Conservation (phyloP, 192 early-diverging fungal species). For the Paraglomus occultum region DNA sequence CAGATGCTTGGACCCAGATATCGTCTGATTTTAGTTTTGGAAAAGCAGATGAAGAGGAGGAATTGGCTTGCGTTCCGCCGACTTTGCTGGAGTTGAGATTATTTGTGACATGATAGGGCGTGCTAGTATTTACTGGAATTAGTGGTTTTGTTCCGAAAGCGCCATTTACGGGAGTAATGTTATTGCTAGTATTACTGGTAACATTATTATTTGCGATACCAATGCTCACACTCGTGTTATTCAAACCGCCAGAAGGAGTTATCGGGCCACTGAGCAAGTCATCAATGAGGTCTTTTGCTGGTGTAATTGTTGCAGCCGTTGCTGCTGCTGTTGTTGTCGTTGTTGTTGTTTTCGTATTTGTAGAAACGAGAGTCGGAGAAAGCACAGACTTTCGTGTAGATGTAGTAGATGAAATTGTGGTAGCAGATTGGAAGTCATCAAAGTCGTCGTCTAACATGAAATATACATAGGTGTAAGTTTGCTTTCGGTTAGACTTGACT, state of each 20-base stretch:
- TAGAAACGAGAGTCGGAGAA: constrained; percentile 34
- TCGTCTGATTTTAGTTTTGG: constrained; percentile 46
- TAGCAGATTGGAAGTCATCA: constrained; percentile 34
- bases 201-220: not conserved
- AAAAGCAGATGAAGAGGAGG: constrained; percentile 13
- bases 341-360: constrained; percentile 40
- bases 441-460: constrained; percentile 34
- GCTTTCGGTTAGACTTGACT: not conserved
- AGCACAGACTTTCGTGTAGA: constrained; percentile 34
- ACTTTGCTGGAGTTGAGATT: not conserved
- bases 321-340: constrained; percentile 24
- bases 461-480: not conserved
- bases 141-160: constrained; percentile 20
- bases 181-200: not conserved
- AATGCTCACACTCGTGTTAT: no score
- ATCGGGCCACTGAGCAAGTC: constrained; percentile 11
- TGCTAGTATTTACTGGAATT: not conserved
- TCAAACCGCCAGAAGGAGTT: no score
- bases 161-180: constrained; percentile 1
- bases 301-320: constrained; percentile 14
- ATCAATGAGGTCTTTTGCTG: constrained; percentile 28
- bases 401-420: constrained; percentile 27
- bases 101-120: constrained; percentile 4
- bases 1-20: constrained; percentile 69
- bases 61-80: not conserved